A percentile compares a stretch with the other conserved stretches of the same genome.
Evolutionary conservation across 2,329 filamentous ascomycete species (phyloP).

Genomic region (Sclerotinia sclerotiorum): DNA sequence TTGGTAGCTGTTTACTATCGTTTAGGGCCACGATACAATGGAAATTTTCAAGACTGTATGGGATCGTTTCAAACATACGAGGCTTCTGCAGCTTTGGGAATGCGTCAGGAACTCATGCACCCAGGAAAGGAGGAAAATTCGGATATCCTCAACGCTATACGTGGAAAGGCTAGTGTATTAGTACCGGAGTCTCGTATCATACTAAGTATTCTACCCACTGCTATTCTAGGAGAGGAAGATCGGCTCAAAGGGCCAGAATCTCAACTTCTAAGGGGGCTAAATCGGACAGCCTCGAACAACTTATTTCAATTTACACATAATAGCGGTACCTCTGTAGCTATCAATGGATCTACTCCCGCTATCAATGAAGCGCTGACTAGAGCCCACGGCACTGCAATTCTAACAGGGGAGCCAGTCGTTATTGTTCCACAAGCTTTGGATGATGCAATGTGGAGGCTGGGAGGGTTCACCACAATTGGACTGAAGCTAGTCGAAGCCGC

Average conservation of each 20-base stretch:
- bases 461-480: conserved; percentile 84
- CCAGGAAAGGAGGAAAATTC: conserved; percentile 87
- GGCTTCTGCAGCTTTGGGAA: conserved; percentile 84
- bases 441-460: conserved; percentile 87
- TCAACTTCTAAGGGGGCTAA: conserved; percentile 73
- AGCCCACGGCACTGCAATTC: conserved; percentile 74
- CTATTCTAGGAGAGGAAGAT: conserved; percentile 79
- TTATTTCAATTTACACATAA: conserved; percentile 69
- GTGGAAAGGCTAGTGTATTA: conserved; percentile 78
- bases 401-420: conserved; percentile 81
- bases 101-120: conserved; percentile 88
- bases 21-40: conserved; percentile 85
- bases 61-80: conserved; percentile 96
- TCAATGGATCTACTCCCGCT: conserved; percentile 84
- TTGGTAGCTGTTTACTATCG: conserved; percentile 87
- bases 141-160: conserved; percentile 85
- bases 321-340: conserved; percentile 73
- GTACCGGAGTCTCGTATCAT: conserved; percentile 79
- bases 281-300: conserved; percentile 66
- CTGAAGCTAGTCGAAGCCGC: conserved; percentile 82
- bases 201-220: conserved; percentile 77
- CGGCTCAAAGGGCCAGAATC: conserved; percentile 69
- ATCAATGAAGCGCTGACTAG: conserved; percentile 87
- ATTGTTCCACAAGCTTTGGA: conserved; percentile 81
- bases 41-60: conserved; percentile 94